Conservation (phyloP, 257 asterid species). For the Buddleja alternifolia region DNA sequence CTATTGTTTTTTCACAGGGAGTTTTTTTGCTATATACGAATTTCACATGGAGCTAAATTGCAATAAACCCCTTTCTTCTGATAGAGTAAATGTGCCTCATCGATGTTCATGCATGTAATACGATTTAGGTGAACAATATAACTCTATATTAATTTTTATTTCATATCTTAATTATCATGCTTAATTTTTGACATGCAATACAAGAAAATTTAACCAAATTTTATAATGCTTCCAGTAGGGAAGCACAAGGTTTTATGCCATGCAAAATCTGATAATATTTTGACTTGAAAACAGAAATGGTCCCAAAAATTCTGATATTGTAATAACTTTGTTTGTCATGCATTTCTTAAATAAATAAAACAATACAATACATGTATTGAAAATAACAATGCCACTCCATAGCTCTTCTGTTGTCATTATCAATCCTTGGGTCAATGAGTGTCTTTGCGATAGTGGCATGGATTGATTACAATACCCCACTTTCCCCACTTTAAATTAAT, state of each 20-base stretch:
- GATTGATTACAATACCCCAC: conserved; percentile 45
- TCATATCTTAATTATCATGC: no score
- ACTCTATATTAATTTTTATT: no score
- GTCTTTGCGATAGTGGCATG: conserved; percentile 48
- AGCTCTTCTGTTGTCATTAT: conserved; percentile 46
- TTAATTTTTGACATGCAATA: no score
- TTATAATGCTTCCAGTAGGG: conserved; percentile 39
- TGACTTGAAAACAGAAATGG: conserved; percentile 35
- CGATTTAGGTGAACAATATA: no score
- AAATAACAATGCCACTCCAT: conserved; percentile 41
- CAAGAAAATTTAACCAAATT: not conserved
- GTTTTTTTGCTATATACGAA: no score
- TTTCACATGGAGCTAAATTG: no score
- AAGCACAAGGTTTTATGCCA: conserved; percentile 39
- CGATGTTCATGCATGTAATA: no score
- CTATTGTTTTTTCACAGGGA: no score
- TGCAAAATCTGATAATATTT: conserved; percentile 38
- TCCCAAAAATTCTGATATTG: conserved; percentile 44
- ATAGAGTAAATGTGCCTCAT: no score
- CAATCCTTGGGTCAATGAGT: conserved; percentile 52
- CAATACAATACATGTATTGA: conserved; percentile 25
- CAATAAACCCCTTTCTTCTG: no score
- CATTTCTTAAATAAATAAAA: conserved; percentile 23
- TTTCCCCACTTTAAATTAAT: conserved; percentile 20
- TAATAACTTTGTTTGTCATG: conserved; percentile 35